Base-by-base conservation (phyloP, 2,329 filamentous ascomycete genomes). In the Xylaria sp. region DNA sequence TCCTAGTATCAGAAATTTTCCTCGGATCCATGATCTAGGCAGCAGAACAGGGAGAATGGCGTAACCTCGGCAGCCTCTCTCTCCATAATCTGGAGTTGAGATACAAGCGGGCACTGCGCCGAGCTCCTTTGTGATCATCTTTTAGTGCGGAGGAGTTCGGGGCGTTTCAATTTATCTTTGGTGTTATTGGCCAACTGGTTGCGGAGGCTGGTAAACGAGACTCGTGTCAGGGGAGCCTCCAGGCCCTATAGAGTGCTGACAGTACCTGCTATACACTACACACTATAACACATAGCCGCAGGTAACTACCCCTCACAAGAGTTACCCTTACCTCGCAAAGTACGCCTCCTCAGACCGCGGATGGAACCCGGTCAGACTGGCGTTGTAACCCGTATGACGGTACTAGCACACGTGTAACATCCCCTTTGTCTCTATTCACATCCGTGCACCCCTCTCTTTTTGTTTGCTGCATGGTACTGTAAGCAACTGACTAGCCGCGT, bases 291-390 rank as follows among this genome's bases (percentile, higher is more conserved):
- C n/a, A 46, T 28, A 36, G n/a, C 56, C 31, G 20, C 20, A 65
- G 15, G 33, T 53, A 23, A 23, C 23, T 23, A 65, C 48, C 28
- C 10, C 44, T 53, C 23, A 26, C 38, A 33, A 23, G 10, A 26
- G 40, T 6, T 44, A 17, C n/a, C 17, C 9, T 38, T 48, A 48
- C 58, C 51, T 54, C 46, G 26, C 36, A 44, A 44, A 56, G 17
- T 42, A 20, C 48, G 46, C 63, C 56, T 66, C 63, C 63, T 38
- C 36, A 57, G 49, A 46, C 69, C 67, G 63, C 63, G 69, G 69
- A 69, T 69, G 58, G 7, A 23, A 31, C 20, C 69, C 69, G 69
- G 69, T 68, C 58, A 67, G 66, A 67, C 64, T 59, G 59, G 56
- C 51, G 67, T 67, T 38, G 60, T 46, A 69, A 63, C 66, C 63